A percentile compares a stretch with the other conserved stretches of the same genome.
phyloP scores from a whole-genome alignment of 1,284 basidiomycete genomes.

The Bondarzewia mesenterica region DNA sequence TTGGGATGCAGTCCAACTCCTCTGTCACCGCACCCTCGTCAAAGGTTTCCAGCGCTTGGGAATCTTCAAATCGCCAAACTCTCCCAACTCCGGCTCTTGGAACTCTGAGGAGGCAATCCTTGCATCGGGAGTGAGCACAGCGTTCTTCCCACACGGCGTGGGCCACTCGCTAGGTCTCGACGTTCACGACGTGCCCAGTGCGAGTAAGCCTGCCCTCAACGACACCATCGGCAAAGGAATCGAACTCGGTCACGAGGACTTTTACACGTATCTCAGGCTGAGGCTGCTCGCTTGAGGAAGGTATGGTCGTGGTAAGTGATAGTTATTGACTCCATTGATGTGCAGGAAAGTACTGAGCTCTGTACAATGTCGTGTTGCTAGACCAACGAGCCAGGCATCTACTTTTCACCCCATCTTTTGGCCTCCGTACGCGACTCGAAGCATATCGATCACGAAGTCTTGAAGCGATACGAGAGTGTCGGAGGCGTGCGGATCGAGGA shows the following conservation, averaged over 20 bases:
- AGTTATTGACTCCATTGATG: conserved; percentile 1
- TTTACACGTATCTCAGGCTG: conserved; percentile 75
- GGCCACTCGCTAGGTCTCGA: conserved; percentile 87
- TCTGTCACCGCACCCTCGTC: conserved; percentile 73
- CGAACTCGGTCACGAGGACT: conserved; percentile 45
- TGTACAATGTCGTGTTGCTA: conserved; percentile 16
- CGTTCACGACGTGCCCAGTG: conserved; percentile 78
- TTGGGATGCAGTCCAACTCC: conserved; percentile 80
- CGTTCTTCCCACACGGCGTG: conserved; percentile 90
- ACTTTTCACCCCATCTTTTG: conserved; percentile 77
- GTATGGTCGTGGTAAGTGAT: conserved; percentile 76
- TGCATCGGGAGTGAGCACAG: conserved; percentile 64
- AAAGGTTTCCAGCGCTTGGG: conserved; percentile 77
- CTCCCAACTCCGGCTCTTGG: conserved; percentile 40
- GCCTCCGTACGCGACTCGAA: conserved; percentile 58
- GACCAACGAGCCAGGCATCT: conserved; percentile 87
- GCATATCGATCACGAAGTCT: conserved; percentile 63
- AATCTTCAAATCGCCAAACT: conserved; percentile 61
- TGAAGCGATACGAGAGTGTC: conserved; percentile 68
- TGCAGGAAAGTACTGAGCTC: neutral
- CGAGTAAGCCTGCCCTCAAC: conserved; percentile 56
- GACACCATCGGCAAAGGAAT: conserved; percentile 34
- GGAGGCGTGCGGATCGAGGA: conserved; percentile 91
- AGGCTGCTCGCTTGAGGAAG: conserved; percentile 58
- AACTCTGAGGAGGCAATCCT: conserved; percentile 64